phyloP scores from a whole-genome alignment of 2,329 filamentous ascomycete genomes.

The Alternaria brassicicola region DNA sequence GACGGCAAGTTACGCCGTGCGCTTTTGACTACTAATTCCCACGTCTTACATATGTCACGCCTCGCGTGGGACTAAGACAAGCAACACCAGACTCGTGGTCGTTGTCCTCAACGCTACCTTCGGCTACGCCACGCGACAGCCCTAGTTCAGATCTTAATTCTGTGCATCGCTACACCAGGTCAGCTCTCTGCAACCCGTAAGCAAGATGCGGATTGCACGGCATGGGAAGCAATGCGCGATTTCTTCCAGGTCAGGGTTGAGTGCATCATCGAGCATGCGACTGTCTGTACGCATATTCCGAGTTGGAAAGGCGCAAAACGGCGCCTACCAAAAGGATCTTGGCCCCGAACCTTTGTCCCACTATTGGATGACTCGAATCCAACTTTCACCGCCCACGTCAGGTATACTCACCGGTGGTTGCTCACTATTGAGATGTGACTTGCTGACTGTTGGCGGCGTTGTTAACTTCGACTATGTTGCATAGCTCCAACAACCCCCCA shows the following conservation, averaged over 20 bases:
- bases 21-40: constrained; percentile 4
- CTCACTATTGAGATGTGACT: constrained; percentile 7
- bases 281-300: constrained; percentile 8
- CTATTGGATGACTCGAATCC: constrained; percentile 17
- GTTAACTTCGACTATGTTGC: not conserved
- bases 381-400: constrained; percentile 12
- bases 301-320: constrained; percentile 16
- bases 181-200: constrained; percentile 15
- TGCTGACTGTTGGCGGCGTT: constrained; percentile 6
- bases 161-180: constrained; percentile 16
- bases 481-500: constrained; percentile 4
- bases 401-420: constrained; percentile 3
- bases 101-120: constrained; percentile 10
- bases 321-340: constrained; percentile 16
- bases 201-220: constrained; percentile 18
- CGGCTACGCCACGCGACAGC: constrained; percentile 17
- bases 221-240: constrained; percentile 7
- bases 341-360: constrained; percentile 16
- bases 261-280: constrained; percentile 20
- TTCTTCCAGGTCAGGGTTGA: not conserved
- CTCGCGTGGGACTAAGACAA: constrained; percentile 13
- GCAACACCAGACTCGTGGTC: constrained; percentile 18
- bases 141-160: constrained; percentile 18
- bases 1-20: constrained; percentile 9
- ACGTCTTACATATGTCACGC: constrained; percentile 14